Conservation (phyloP, 225 moss, liverwort and hornwort species). For the Neckera pumila region DNA sequence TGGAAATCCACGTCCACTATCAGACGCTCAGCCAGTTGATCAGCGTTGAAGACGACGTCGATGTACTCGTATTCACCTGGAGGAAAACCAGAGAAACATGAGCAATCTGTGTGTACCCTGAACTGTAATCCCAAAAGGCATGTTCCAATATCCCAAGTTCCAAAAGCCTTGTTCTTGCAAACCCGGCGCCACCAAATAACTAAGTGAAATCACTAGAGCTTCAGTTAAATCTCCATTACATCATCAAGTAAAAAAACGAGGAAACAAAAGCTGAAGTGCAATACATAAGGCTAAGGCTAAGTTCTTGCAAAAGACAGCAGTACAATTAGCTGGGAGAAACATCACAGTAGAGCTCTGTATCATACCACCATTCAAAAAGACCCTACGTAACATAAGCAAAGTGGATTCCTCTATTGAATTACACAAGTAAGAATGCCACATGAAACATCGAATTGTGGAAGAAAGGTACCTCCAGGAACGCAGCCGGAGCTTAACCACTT, state of each 20-base stretch:
- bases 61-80: constrained; percentile 77
- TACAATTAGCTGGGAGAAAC: background rate
- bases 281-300: background rate
- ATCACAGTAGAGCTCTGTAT: background rate
- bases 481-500: constrained; percentile 46
- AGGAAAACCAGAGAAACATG: background rate
- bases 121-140: background rate
- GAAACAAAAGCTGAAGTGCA: background rate
- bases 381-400: background rate
- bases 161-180: background rate
- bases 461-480: constrained; percentile 53
- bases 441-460: background rate
- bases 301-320: background rate
- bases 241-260: background rate
- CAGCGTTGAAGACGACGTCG: constrained; percentile 34
- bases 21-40: constrained; percentile 20
- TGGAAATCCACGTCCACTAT: constrained; percentile 66
- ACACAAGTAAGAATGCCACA: background rate
- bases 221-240: background rate
- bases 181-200: background rate
- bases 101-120: background rate
- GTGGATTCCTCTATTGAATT: background rate
- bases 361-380: background rate
- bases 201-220: background rate
- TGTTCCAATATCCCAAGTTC: background rate